phyloP scores from a whole-genome alignment of 2,329 filamentous ascomycete genomes.

The Fusarium sulawesiense region DNA sequence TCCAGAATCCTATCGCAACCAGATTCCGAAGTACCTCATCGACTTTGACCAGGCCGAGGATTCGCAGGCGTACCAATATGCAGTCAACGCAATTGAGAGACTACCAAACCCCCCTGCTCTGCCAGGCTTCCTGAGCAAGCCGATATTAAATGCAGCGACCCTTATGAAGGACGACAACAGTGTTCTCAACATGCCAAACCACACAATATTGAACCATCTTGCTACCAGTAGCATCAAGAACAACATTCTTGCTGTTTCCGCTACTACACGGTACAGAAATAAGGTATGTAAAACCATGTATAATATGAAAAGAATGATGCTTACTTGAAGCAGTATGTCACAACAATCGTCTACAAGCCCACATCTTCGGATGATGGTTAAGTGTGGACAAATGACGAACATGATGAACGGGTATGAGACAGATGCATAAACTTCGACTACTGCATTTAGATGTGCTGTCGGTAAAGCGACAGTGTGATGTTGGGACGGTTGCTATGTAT shows the following conservation, averaged over 20 bases:
- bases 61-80: slow-evolving; percentile 77
- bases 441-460: slow-evolving; percentile 3
- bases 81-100: slow-evolving; percentile 79
- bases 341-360: slow-evolving; percentile 97
- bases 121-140: slow-evolving; percentile 91
- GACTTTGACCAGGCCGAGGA: slow-evolving; percentile 91
- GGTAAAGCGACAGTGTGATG: slow-evolving; percentile 25
- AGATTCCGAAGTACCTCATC: slow-evolving; percentile 85
- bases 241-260: slow-evolving; percentile 92
- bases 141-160: slow-evolving; percentile 90
- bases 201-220: slow-evolving; percentile 95
- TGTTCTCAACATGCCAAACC: slow-evolving; percentile 95
- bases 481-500: slow-evolving; percentile 15
- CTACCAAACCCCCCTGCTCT: slow-evolving; percentile 86
- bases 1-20: slow-evolving; percentile 72
- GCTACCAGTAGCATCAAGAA: slow-evolving; percentile 99
- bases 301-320: neutral
- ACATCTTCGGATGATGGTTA: slow-evolving; percentile 62
- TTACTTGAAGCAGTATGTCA: slow-evolving; percentile 78
- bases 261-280: slow-evolving; percentile 95
- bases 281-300: slow-evolving; percentile 70
- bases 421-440: neutral
- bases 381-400: neutral
- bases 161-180: slow-evolving; percentile 98
- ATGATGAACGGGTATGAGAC: slow-evolving; percentile 1